Percentiles rank a stretch among this genome's conserved stretches.
Conservation (phyloP, 2,329 filamentous ascomycete species). For the Orbilia brochopaga region DNA sequence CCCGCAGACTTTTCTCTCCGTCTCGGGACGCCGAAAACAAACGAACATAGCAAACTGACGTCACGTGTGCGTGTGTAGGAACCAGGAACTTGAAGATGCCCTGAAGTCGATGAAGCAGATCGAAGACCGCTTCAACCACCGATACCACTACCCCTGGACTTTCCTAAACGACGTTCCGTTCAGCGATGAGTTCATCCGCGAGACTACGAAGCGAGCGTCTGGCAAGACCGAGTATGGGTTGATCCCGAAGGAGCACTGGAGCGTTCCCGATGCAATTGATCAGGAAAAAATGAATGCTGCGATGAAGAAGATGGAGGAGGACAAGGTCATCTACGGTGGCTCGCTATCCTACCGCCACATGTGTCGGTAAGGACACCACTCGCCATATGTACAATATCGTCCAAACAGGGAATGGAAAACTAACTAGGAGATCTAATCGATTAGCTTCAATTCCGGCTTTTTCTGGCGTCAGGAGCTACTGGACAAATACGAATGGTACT, state of each 20-base stretch:
- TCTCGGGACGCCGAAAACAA: neutral
- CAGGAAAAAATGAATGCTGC: conserved; percentile 51
- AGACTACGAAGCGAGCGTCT: conserved; percentile 53
- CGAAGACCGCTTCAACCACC: conserved; percentile 55
- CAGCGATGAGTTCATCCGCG: conserved; percentile 53
- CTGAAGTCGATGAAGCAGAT: conserved; percentile 55
- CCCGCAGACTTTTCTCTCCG: neutral
- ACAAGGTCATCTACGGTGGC: conserved; percentile 54
- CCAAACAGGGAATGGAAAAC: neutral
- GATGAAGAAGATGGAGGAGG: conserved; percentile 52
- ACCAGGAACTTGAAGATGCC: conserved; percentile 53
- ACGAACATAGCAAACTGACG: neutral
- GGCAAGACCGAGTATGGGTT: conserved; percentile 53
- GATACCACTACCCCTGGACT: conserved; percentile 55
- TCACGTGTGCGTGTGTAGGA: conserved; percentile 45
- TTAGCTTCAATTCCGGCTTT: conserved; percentile 54
- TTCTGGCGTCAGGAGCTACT: conserved; percentile 53
- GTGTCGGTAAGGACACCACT: conserved; percentile 41
- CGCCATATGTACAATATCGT: neutral
- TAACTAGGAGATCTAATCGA: conserved; percentile 13
- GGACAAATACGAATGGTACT: conserved; percentile 55
- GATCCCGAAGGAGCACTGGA: conserved; percentile 53
- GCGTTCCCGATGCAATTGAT: conserved; percentile 52
- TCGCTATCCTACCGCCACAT: conserved; percentile 54
- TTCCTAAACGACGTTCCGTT: conserved; percentile 55